Base-by-base conservation (phyloP, 257 asterid genomes). In the Nicotiana attenuata region DNA sequence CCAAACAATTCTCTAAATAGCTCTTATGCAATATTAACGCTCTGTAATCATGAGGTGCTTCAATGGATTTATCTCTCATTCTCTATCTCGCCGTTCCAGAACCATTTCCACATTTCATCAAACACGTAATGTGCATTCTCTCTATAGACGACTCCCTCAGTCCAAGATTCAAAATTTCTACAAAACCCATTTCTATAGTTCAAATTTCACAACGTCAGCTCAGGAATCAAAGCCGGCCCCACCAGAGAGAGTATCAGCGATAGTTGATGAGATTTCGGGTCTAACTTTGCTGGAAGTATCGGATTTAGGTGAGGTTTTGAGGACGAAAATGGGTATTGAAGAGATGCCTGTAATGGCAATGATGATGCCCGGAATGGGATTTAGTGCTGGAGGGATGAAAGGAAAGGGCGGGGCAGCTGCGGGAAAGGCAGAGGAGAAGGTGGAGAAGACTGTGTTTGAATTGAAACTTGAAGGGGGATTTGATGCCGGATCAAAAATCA, bases 401-500 rank as follows among this genome's bases (percentile, higher is more conserved):
- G 94, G 87, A 65, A 88, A 86, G 80, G 91, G 90, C 0, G 88
- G 87, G 3, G 96, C 84, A 10, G 92, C 84, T 22, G 93, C 84
- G 28, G 87, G 80, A 17, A 84, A 88, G 86, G 90, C 82, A 63
- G 98, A 89, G 83, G 92, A 87, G 87, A 92, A 92, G 86, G 89
- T 82, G 85, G 98, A 91, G 85, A 95, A 93, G 93, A 95, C 97
- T 50, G 85, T 97, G 24, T 95, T 95, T 82, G 98, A 95, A 84
- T 86, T 95, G 93, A 95, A 91, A 85, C 96, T 95, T 59, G 98
- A 95, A 80, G 97, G 97, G 15, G 98, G 98, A 5, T 95, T 88
- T 53, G 97, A 95, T 55, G 90, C 97, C 0, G 96, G 81, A 52
- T 76, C 86, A 4, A 95, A 92, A 88, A 92, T 95, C 82, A 94